A percentile compares a stretch with the other conserved stretches of the same genome.
Conservation (phyloP, 306 rosid species). For the Lagenaria siceraria region DNA sequence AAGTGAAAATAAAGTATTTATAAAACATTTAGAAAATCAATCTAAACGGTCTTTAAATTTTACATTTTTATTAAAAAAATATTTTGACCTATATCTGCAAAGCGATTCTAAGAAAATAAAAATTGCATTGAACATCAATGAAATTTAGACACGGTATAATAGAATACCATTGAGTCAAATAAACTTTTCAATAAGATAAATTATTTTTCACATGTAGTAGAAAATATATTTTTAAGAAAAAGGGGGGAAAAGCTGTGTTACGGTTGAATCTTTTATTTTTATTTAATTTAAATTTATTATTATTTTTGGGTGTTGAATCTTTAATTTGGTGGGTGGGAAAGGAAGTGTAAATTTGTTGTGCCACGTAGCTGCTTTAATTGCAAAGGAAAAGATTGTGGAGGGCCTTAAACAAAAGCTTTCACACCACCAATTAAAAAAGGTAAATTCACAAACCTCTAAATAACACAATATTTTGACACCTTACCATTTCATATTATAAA, state of each 20-base stretch:
- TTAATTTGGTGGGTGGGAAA: conserved; percentile 1
- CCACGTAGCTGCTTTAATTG: conserved; percentile 4
- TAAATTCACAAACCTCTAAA: neutral
- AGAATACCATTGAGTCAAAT: neutral
- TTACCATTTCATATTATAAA: neutral
- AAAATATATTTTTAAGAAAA: neutral
- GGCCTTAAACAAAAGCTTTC: neutral
- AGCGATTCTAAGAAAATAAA: neutral
- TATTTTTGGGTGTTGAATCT: neutral
- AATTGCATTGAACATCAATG: neutral
- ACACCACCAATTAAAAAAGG: neutral
- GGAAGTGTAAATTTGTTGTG: neutral
- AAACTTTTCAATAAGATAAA: neutral
- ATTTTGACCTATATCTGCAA: neutral
- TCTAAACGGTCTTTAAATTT: too few relatives aligned
- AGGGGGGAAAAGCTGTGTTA: neutral
- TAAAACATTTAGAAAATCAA: too few relatives aligned
- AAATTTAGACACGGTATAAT: neutral
- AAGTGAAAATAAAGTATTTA: too few relatives aligned
- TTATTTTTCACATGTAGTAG: neutral
- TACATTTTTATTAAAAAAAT: neutral
- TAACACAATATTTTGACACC: neutral
- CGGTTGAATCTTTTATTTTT: neutral
- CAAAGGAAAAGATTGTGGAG: neutral
- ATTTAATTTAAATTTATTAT: too few relatives aligned